Base-by-base conservation (phyloP, 179 eudicot species). In the Corrigiola litoralis region DNA sequence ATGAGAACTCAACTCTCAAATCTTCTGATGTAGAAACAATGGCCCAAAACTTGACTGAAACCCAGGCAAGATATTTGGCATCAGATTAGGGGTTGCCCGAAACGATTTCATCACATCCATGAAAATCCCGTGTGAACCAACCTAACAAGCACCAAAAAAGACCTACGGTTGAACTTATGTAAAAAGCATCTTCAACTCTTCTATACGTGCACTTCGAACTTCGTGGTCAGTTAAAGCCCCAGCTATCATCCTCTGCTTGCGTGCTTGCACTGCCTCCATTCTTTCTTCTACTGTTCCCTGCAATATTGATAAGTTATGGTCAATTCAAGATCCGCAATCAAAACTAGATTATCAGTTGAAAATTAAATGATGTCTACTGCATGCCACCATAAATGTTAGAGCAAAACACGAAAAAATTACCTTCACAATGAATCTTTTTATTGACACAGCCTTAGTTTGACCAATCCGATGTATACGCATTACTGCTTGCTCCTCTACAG, bases 391-490 rank as follows among this genome's bases (percentile, higher is more conserved):
- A 17, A 36, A 11, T 28, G 9, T 7, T 14, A 56, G 24, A 55
- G 50, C 31, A 42, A 14, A 56, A 10, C 34, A 63, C 23, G 44
- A 40, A 34, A 59, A 62, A 37, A 2, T 45, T 77, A 94, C 99
- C 97, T 94, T 91, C 56, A 94, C 80, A 50, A 94, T 94, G 72
- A 94, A 94, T 75, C 99, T 78, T 73, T 81, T 94, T 73, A 94
- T 94, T 46, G 42, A 63, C 54, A 94, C 99, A 0, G 72, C 68
- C 66, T 85, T 88, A 23, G 92, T 91, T 84, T 94, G 99, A 71
- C 99, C 99, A 68, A 94, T 94, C 63, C 99, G 97, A 73, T 94
- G 99, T 63, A 94, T 91, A 24, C 97, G 97, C 99, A 94, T 94
- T 53, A 94, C 99, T 52, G 99, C 97, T 83, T 94, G 99, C 67